These are phyloP conservation scores for Xylariaceae sp. DNA, from an alignment of 2,329 filamentous ascomycete species.

Conservation along the genomic window DNA sequence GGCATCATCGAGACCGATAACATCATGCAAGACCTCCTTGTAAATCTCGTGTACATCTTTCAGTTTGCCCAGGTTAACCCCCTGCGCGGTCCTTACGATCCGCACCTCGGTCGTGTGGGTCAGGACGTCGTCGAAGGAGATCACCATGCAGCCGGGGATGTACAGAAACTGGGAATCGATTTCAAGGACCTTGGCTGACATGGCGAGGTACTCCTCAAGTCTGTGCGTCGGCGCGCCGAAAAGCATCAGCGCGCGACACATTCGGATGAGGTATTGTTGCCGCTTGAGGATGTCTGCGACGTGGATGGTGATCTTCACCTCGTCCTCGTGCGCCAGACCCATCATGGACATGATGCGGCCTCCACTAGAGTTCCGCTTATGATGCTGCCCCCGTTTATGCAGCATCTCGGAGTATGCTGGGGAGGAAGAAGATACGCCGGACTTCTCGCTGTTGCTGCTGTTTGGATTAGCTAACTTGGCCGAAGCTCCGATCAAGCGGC, in stretches of 20 bases:
- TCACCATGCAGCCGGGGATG: slow-evolving; percentile 85
- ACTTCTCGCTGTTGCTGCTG: slow-evolving; percentile 15
- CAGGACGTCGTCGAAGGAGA: slow-evolving; percentile 71
- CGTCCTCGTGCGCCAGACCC: slow-evolving; percentile 34
- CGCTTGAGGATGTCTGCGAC: slow-evolving; percentile 68
- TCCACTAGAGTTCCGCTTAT: slow-evolving; percentile 33
- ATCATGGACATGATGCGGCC: slow-evolving; percentile 31
- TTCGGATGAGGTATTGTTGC: slow-evolving; percentile 73
- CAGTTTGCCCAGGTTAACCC: slow-evolving; percentile 67
- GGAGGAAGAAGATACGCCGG: too few species aligned
- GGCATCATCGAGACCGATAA: slow-evolving; percentile 68
- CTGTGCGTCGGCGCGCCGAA: slow-evolving; percentile 87
- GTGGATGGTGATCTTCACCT: slow-evolving; percentile 39
- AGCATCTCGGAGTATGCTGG: slow-evolving; percentile 15
- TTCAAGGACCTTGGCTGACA: slow-evolving; percentile 79
- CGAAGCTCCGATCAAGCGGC: slow-evolving; percentile 35
- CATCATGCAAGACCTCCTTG: slow-evolving; percentile 73
- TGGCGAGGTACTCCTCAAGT: slow-evolving; percentile 83
- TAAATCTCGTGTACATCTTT: slow-evolving; percentile 72
- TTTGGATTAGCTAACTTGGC: slow-evolving; percentile 21
- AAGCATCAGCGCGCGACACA: slow-evolving; percentile 80
- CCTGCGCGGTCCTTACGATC: slow-evolving; percentile 63
- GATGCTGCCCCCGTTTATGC: slow-evolving; percentile 27
- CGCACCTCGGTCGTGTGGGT: slow-evolving; percentile 80
- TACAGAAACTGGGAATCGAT: slow-evolving; percentile 86